A percentile compares a stretch with the other conserved stretches of the same genome.
Conservation (phyloP, 2,329 filamentous ascomycete genomes). For the Aspergillus quadricinctus region DNA sequence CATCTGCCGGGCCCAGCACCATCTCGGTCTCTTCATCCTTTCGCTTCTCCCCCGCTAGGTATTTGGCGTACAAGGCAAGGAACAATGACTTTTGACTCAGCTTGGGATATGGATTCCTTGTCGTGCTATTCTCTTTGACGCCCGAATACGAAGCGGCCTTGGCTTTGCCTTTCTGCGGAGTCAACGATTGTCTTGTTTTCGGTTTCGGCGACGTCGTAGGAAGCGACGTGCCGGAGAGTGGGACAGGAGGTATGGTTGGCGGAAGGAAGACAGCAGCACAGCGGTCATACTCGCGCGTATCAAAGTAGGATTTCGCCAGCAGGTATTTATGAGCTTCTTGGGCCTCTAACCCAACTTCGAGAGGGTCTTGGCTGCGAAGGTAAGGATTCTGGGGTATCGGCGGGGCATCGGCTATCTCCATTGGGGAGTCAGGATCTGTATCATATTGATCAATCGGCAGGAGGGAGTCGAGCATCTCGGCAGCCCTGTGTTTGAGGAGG, state of each 20-base stretch:
- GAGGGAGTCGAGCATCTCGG: conserved; percentile 85
- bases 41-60: conserved; percentile 88
- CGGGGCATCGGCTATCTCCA: conserved; percentile 51
- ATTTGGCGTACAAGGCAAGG: conserved; percentile 85
- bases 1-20: conserved; percentile 89
- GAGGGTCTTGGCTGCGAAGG: conserved; percentile 57
- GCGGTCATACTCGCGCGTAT: conserved; percentile 90
- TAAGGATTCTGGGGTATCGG: conserved; percentile 49
- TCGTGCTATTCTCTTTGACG: conserved; percentile 29
- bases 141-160: conserved; percentile 46
- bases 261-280: conserved; percentile 86
- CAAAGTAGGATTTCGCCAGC: conserved; percentile 88
- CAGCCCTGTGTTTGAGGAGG: conserved; percentile 60
- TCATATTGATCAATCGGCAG: conserved; percentile 55
- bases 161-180: conserved; percentile 56
- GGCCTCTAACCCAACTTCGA: conserved; percentile 71
- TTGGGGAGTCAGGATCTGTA: conserved; percentile 56
- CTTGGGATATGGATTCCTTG: conserved; percentile 41
- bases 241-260: conserved; percentile 67
- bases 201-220: conserved; percentile 30
- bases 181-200: conserved; percentile 36
- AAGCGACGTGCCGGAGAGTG: conserved; percentile 50
- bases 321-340: conserved; percentile 79
- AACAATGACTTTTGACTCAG: conserved; percentile 91
- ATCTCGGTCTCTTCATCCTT: conserved; percentile 97